phyloP scores from a whole-genome alignment of 2,329 filamentous ascomycete species.

The Botryotinia narcissicola region DNA sequence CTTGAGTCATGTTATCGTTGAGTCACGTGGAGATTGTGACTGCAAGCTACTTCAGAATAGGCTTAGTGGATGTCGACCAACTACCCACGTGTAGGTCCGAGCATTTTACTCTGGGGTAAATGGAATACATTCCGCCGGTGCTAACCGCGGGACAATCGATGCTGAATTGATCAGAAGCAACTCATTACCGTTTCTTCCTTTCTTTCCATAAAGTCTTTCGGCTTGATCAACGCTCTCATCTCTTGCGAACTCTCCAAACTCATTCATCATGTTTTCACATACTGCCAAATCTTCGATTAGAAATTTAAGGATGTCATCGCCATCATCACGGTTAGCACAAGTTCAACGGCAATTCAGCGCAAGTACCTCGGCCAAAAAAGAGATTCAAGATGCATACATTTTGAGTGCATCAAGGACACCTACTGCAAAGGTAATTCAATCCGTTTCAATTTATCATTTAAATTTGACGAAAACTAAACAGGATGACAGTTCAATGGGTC shows the following conservation, averaged over 20 bases:
- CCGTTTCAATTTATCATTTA: conserved; percentile 39
- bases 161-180: neutral
- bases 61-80: neutral
- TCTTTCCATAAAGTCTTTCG: neutral
- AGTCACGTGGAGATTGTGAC: conserved; percentile 5
- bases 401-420: conserved; percentile 86
- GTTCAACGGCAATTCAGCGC: conserved; percentile 52
- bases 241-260: neutral
- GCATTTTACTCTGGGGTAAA: conserved; percentile 1
- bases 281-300: conserved; percentile 32
- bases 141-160: conserved; percentile 17
- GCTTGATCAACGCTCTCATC: neutral
- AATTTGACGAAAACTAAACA: neutral
- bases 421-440: conserved; percentile 69
- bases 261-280: conserved; percentile 36
- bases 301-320: conserved; percentile 27
- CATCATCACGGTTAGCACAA: conserved; percentile 43
- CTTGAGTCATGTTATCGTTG: conserved; percentile 2
- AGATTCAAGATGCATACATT: conserved; percentile 91
- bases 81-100: neutral
- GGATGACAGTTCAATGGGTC: conserved; percentile 84
- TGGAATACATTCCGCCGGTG: conserved; percentile 6
- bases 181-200: neutral
- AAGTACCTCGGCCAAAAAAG: conserved; percentile 50
- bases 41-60: neutral